Base-by-base conservation (phyloP, 2,329 filamentous ascomycete genomes). In the Aspergillus alliaceus region DNA sequence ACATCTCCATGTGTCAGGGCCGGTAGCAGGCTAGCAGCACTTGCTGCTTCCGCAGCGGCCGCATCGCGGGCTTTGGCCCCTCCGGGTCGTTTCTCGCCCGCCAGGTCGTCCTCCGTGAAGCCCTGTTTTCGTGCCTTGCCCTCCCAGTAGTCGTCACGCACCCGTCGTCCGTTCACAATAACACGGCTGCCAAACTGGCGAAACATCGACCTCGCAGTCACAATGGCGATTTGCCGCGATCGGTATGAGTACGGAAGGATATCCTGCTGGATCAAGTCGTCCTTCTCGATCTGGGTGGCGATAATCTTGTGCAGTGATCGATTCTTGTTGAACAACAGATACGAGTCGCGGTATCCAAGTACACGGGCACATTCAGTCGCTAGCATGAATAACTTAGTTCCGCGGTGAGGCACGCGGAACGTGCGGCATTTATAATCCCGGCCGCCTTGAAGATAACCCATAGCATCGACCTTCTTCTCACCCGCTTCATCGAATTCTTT, bases 101-200 rank as follows among this genome's bases (percentile, higher is more conserved):
- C 95, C 51, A 93, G 83, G 74, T 99, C 95, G 61, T 96, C 92
- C 73, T 99, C 95, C 1, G 95, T 99, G 72, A 99, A 99, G 11
- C 95, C 95, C 76, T 99, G 95, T 77, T 98, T 99, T 48, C 90
- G 85, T 7, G 95, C 95, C 77, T 98, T 98, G 70, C 89, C 90
- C 75, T 98, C 95, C 95, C 95, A 99, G 76, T 99, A 99, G 73
- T 99, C 95, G 76, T 99, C 95, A 50, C 95, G 88, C 40, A 99
- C 95, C 57, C 95, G 84, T 61, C 93, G 85, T 32, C 95, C 95
- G 68, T 93, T 90, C 34, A 90, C 86, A 62, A 99, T 95, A 52
- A 99, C 89, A 61, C 95, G 86, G 74, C 93, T 97, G 49, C 95
- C 95, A 74, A 99, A 99, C 74, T 99, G 95, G 42, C 95, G 88